A percentile compares a stretch with the other conserved stretches of the same genome.
These are phyloP conservation scores for Eustoma russellianum DNA, from an alignment of 257 asterid genomes.

Conservation along the genomic window DNA sequence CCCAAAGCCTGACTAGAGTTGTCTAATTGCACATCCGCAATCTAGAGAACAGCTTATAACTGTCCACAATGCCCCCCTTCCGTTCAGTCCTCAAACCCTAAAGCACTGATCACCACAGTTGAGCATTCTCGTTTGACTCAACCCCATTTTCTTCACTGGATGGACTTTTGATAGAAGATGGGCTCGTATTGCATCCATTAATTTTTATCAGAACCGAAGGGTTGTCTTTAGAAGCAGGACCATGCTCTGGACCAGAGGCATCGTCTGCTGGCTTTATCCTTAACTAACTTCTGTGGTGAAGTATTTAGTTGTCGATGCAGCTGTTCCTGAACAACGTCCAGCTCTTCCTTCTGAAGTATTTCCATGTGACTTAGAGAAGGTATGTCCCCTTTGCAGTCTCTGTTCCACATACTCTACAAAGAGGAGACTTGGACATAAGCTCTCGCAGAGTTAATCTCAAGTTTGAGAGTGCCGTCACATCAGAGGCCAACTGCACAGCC, in stretches of 20 bases:
- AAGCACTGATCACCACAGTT: too few species aligned
- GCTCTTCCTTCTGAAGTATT: conserved; percentile 28
- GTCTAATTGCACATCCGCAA: background rate
- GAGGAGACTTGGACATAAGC: conserved; percentile 84
- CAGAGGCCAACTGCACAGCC: conserved; percentile 68
- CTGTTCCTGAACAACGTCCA: conserved; percentile 11
- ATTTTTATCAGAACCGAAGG: conserved; percentile 24
- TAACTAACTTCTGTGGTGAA: conserved; percentile 14
- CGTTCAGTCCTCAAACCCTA: too few species aligned
- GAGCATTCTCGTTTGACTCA: conserved; percentile 10
- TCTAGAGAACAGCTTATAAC: conserved; percentile 1
- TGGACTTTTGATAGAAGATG: conserved; percentile 23
- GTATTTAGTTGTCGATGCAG: conserved; percentile 15
- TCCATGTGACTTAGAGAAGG: conserved; percentile 69
- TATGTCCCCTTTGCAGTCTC: conserved; percentile 72
- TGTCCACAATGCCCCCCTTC: background rate
- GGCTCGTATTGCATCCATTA: conserved; percentile 37
- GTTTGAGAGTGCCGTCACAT: conserved; percentile 59
- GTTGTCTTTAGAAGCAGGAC: conserved; percentile 16
- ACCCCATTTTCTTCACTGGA: conserved; percentile 40
- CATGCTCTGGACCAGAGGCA: conserved; percentile 21
- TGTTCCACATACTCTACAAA: conserved; percentile 72
- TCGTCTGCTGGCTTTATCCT: conserved; percentile 24
- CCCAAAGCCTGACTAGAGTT: conserved; percentile 25
- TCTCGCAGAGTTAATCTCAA: conserved; percentile 65